phyloP scores from a whole-genome alignment of 805 yeast genomes.

The Hanseniaspora thailandica region DNA sequence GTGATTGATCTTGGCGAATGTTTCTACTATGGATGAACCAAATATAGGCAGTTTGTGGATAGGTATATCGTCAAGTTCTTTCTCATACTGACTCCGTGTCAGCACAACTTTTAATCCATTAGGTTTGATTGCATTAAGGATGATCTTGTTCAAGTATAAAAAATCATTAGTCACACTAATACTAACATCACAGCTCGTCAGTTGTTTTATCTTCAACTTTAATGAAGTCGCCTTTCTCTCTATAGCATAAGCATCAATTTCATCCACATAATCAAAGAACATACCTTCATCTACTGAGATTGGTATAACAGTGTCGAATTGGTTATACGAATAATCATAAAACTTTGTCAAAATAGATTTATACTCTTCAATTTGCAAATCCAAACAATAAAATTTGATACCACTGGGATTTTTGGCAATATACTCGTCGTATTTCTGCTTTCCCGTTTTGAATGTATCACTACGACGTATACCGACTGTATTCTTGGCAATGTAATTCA shows the following conservation, averaged over 20 bases:
- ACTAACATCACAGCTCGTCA: slow-evolving; percentile 73
- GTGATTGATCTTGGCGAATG: slow-evolving; percentile 32
- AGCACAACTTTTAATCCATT: slow-evolving; percentile 41
- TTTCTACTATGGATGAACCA: slow-evolving; percentile 41
- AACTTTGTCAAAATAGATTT: slow-evolving; percentile 53
- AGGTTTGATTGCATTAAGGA: slow-evolving; percentile 70
- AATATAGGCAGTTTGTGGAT: slow-evolving; percentile 48
- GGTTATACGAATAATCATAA: slow-evolving; percentile 41
- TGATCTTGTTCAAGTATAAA: slow-evolving; percentile 64
- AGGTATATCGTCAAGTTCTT: slow-evolving; percentile 26
- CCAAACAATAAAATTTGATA: slow-evolving; percentile 13
- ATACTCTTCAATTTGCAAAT: slow-evolving; percentile 52
- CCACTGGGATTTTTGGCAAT: slow-evolving; percentile 47
- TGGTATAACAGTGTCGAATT: slow-evolving; percentile 49
- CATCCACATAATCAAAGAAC: slow-evolving; percentile 21
- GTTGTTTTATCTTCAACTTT: slow-evolving; percentile 40
- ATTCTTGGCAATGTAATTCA: slow-evolving; percentile 76
- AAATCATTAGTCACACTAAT: slow-evolving; percentile 30
- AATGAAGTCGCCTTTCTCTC: slow-evolving; percentile 30
- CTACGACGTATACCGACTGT: slow-evolving; percentile 71
- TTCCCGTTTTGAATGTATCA: slow-evolving; percentile 74
- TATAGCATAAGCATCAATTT: slow-evolving; percentile 23
- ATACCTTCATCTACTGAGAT: slow-evolving; percentile 88
- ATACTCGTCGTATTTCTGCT: slow-evolving; percentile 44
- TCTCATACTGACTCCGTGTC: slow-evolving; percentile 28